A percentile compares a stretch with the other conserved stretches of the same genome.
These are phyloP conservation scores for Scedosporium apiospermum DNA, from an alignment of 2,329 filamentous ascomycete genomes.

Conservation along the genomic window DNA sequence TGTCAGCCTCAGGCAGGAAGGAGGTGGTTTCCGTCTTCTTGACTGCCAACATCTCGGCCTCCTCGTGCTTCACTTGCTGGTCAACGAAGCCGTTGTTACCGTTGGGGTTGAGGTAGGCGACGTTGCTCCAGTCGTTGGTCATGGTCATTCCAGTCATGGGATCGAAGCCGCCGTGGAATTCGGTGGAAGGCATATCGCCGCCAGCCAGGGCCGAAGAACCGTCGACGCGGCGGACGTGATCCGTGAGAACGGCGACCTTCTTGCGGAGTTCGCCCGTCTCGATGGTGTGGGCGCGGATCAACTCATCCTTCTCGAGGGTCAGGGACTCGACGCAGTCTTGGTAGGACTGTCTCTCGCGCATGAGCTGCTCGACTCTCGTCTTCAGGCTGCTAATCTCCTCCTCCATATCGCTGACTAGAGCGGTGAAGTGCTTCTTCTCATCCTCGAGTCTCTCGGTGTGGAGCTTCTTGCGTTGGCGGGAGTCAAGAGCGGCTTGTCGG, in stretches of 20 bases:
- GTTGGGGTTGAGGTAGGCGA: constrained; percentile 53
- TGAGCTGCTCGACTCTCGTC: constrained; percentile 59
- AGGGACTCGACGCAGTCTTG: constrained; percentile 67
- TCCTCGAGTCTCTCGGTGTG: constrained; percentile 94
- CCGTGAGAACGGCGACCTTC: constrained; percentile 75
- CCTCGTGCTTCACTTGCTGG: constrained; percentile 50
- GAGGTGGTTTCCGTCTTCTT: constrained; percentile 35
- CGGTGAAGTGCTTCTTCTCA: constrained; percentile 87
- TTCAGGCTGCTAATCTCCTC: constrained; percentile 64
- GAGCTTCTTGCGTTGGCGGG: constrained; percentile 93
- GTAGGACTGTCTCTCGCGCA: constrained; percentile 64
- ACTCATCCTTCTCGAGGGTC: constrained; percentile 81
- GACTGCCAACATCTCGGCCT: constrained; percentile 31
- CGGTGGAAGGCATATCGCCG: constrained; percentile 16
- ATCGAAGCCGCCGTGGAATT: constrained; percentile 54
- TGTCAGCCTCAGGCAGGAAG: constrained; percentile 39
- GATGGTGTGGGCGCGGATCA: constrained; percentile 78
- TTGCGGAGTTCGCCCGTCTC: constrained; percentile 88
- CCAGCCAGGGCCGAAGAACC: constrained; percentile 37
- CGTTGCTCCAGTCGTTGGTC: constrained; percentile 73
- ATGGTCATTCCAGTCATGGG: constrained; percentile 80
- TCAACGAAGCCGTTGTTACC: constrained; percentile 56
- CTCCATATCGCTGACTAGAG: constrained; percentile 67
- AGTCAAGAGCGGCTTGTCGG: constrained; percentile 93
- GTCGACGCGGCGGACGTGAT: constrained; percentile 63